Percentiles rank a stretch among this genome's conserved stretches.
Evolutionary conservation across 306 rosid genomes (phyloP).

Genomic region (Vigna radiata): DNA sequence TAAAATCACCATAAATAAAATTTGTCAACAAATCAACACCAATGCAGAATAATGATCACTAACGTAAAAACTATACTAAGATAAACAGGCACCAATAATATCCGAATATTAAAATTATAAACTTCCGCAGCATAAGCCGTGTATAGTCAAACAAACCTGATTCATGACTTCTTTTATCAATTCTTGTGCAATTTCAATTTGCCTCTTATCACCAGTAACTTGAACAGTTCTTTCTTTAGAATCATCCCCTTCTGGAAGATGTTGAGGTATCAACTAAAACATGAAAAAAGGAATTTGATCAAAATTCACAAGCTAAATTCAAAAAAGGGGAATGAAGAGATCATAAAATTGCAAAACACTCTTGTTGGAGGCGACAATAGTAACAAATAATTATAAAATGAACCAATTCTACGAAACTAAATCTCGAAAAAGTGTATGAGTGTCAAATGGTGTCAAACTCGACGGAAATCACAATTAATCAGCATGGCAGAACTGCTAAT

Average conservation of each 20-base stretch:
- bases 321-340: background rate
- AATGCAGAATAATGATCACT: background rate
- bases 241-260: constrained; percentile 91
- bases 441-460: background rate
- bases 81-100: constrained; percentile 7
- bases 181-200: constrained; percentile 85
- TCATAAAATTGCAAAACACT: background rate
- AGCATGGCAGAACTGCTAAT: background rate
- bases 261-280: constrained; percentile 91
- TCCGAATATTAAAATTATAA: constrained; percentile 4
- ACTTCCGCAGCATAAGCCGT: constrained; percentile 20
- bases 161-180: constrained; percentile 93
- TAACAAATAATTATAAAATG: background rate
- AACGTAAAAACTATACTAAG: background rate
- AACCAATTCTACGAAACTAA: background rate
- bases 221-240: constrained; percentile 93
- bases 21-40: background rate
- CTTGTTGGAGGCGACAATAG: background rate
- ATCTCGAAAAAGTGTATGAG: background rate
- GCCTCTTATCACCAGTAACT: constrained; percentile 89
- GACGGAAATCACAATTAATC: background rate
- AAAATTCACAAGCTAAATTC: constrained; percentile 3
- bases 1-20: background rate
- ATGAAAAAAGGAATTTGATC: constrained; percentile 29
- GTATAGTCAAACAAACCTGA: constrained; percentile 70